Base-by-base conservation (phyloP, 441 rosid species). In the Brassica balearica region DNA sequence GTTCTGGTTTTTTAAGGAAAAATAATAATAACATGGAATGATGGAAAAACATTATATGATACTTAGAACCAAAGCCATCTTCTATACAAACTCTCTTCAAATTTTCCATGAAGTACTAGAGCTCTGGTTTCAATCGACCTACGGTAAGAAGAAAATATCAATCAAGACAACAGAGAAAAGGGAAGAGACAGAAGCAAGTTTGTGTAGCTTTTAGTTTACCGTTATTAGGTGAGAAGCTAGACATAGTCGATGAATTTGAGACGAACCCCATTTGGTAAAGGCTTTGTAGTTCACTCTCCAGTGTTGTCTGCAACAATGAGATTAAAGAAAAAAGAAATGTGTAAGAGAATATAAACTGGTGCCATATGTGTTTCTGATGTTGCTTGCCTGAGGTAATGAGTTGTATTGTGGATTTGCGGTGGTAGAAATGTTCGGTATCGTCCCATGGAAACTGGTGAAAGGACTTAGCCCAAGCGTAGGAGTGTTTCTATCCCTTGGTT, bases 121-220 rank as follows among this genome's bases (percentile, higher is more conserved):
- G 89, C 89, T 90, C 92, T 8, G 94, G 82, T 85, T 92, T 91
- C 85, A 90, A 74, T 67, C 86, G 86, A 69, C 89, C 95, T 87
- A 88, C 70, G 8, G 65, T 22, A 41, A 38, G 51, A 59, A 71
- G 29, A 27, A 55, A 36, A 10, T 8, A 43, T 74, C 8, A 62
- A 77, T 59, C 60, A 65, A 62, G 10, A 22, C 20, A 19, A n/a
- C 56, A 48, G 7, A n/a, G 14, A 4, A 15, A 67, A 32, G 23
- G n/a, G 2, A 22, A 14, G 20, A 46, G 27, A 27, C 22, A 20
- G 55, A 53, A 55, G 58, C 46, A 22, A 68, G 43, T 60, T 34
- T 53, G 68, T 29, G 69, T 61, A 29, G 60, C 12, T 29, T 36
- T 4, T 76, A 51, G 56, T 19, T 32, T 79, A 91, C 96, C 94